Evolutionary conservation across 257 asterid genomes (phyloP).

Genomic region (Nicotiana obtusifolia): DNA sequence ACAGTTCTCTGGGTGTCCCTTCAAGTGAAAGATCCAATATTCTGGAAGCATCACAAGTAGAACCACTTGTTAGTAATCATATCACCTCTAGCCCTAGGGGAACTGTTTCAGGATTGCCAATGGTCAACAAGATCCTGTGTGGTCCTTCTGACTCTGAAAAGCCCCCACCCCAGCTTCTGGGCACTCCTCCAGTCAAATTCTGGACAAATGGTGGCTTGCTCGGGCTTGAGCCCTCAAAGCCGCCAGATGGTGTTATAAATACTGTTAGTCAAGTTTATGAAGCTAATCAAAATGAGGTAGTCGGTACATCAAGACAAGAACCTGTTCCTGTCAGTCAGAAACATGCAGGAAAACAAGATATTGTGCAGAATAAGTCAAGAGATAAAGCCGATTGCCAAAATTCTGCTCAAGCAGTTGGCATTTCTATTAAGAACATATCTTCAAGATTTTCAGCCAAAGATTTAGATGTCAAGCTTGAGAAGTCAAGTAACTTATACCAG

Average conservation of each 20-base stretch:
- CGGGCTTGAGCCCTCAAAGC: slow-evolving; percentile 96
- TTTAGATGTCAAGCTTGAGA: slow-evolving; percentile 58
- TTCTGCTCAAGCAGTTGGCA: slow-evolving; percentile 39
- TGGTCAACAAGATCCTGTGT: slow-evolving; percentile 24
- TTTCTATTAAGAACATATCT: slow-evolving; percentile 44
- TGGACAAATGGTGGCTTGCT: slow-evolving; percentile 99
- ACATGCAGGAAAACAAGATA: slow-evolving; percentile 31
- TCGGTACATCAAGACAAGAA: slow-evolving; percentile 20
- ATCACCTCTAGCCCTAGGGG: slow-evolving; percentile 28
- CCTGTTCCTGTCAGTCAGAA: slow-evolving; percentile 7
- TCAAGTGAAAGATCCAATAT: slow-evolving; percentile 24
- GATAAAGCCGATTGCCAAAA: slow-evolving; percentile 30
- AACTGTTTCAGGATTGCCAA: slow-evolving; percentile 18
- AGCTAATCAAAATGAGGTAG: slow-evolving; percentile 25
- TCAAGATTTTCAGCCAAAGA: slow-evolving; percentile 69
- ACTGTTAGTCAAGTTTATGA: slow-evolving; percentile 28
- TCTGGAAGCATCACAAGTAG: slow-evolving; percentile 27
- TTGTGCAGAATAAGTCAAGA: slow-evolving; percentile 22
- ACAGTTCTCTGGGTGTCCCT: slow-evolving; percentile 22
- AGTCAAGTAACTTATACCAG: slow-evolving; percentile 29
- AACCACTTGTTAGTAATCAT: slow-evolving; percentile 27
- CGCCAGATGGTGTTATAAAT: slow-evolving; percentile 56
- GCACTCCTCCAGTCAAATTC: slow-evolving; percentile 43
- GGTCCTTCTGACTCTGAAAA: slow-evolving; percentile 32
- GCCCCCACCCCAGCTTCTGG: slow-evolving; percentile 48